Evolutionary conservation across 768 basidiomycete species (phyloP).

Genomic region (Hortiboletus campestris): DNA sequence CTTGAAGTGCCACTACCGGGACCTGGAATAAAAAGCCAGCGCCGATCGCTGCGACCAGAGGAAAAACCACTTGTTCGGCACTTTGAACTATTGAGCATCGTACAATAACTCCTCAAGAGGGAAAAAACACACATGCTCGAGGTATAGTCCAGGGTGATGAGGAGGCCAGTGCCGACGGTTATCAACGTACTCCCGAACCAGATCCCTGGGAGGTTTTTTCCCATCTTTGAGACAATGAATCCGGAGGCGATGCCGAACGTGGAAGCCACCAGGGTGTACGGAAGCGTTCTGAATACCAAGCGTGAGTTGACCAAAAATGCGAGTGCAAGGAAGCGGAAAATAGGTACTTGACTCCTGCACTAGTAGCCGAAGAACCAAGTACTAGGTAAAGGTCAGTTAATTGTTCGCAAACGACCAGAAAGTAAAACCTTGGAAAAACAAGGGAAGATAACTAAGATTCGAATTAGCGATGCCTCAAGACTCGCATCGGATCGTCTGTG

Average conservation of each 20-base stretch:
- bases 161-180: slow-evolving; percentile 65
- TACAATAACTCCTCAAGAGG: neutral
- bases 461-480: neutral
- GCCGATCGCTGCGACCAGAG: slow-evolving; percentile 64
- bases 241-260: slow-evolving; percentile 55
- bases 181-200: slow-evolving; percentile 63
- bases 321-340: slow-evolving; percentile 36
- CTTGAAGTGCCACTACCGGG: slow-evolving; percentile 76
- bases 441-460: slow-evolving; percentile 53
- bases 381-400: slow-evolving; percentile 26
- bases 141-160: slow-evolving; percentile 61
- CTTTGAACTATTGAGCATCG: slow-evolving; percentile 32
- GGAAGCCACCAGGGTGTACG: slow-evolving; percentile 63
- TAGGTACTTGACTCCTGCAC: slow-evolving; percentile 62
- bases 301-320: neutral
- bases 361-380: slow-evolving; percentile 71
- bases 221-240: slow-evolving; percentile 53
- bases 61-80: slow-evolving; percentile 60
- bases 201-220: slow-evolving; percentile 57
- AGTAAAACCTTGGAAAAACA: slow-evolving; percentile 59
- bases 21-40: slow-evolving; percentile 63
- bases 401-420: neutral
- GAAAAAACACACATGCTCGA: slow-evolving; percentile 44
- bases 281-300: slow-evolving; percentile 53
- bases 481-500: neutral